Evolutionary conservation across 306 rosid genomes (phyloP).

Genomic region (Astragalus glycyphyllos): DNA sequence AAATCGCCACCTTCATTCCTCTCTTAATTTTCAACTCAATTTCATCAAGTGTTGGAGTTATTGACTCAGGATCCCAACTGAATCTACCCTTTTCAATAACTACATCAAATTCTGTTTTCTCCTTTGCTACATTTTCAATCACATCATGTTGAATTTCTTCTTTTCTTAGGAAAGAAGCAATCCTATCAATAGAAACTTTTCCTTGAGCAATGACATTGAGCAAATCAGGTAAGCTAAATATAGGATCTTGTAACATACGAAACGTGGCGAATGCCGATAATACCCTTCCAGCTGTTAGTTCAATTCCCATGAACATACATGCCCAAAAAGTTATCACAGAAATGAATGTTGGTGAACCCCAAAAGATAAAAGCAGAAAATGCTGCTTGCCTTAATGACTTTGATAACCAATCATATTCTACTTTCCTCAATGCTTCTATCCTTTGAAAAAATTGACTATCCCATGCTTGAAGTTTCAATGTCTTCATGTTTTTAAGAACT

Average conservation of each 20-base stretch:
- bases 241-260: constrained; percentile 90
- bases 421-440: constrained; percentile 63
- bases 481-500: constrained; percentile 76
- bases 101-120: constrained; percentile 61
- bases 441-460: constrained; percentile 70
- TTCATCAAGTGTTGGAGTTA: constrained; percentile 63
- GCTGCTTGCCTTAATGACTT: constrained; percentile 69
- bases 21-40: constrained; percentile 76
- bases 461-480: constrained; percentile 97
- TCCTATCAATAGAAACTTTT: constrained; percentile 85
- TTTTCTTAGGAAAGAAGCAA: constrained; percentile 70
- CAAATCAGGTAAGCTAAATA: constrained; percentile 83
- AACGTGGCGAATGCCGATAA: constrained; percentile 91
- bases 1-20: constrained; percentile 95
- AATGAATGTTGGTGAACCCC: constrained; percentile 92
- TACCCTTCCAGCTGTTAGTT: constrained; percentile 86
- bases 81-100: constrained; percentile 78
- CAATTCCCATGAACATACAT: constrained; percentile 82
- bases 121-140: constrained; percentile 64
- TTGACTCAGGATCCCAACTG: constrained; percentile 79
- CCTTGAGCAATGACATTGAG: constrained; percentile 90
- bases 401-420: constrained; percentile 71
- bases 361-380: constrained; percentile 68
- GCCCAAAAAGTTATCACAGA: constrained; percentile 81
- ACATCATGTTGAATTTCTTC: constrained; percentile 82